phyloP scores from a whole-genome alignment of 2,329 filamentous ascomycete genomes.

The Cladophialophora psammophila region DNA sequence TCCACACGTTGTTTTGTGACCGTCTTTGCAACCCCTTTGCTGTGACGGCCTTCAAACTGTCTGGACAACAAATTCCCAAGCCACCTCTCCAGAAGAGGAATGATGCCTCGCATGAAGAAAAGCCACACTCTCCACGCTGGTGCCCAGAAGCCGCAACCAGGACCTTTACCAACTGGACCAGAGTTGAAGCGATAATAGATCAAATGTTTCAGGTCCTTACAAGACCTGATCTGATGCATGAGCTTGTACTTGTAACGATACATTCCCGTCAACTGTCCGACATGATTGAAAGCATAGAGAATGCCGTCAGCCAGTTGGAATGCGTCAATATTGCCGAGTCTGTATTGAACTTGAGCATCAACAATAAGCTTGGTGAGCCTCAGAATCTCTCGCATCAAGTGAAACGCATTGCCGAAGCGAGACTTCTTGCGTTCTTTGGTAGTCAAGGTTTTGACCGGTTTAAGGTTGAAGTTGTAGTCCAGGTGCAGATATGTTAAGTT shows the following conservation, averaged over 20 bases:
- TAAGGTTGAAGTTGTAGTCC: slow-evolving; percentile 99
- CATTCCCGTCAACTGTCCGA: slow-evolving; percentile 98
- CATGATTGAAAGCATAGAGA: slow-evolving; percentile 98
- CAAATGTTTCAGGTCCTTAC: slow-evolving; percentile 98
- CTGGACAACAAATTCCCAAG: slow-evolving; percentile 94
- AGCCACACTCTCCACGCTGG: slow-evolving; percentile 99
- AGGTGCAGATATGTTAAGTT: slow-evolving; percentile 98
- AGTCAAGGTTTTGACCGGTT: slow-evolving; percentile 97
- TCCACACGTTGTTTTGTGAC: slow-evolving; percentile 99
- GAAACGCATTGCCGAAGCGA: slow-evolving; percentile 97
- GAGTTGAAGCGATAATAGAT: slow-evolving; percentile 99
- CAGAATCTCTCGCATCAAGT: slow-evolving; percentile 97
- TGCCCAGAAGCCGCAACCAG: slow-evolving; percentile 98
- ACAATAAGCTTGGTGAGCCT: slow-evolving; percentile 97
- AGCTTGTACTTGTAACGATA: slow-evolving; percentile 99
- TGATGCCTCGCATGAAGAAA: slow-evolving; percentile 99
- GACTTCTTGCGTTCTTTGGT: slow-evolving; percentile 99
- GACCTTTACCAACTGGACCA: slow-evolving; percentile 93
- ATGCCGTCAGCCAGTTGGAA: slow-evolving; percentile 99
- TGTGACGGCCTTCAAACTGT: slow-evolving; percentile 97
- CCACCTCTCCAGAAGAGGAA: slow-evolving; percentile 95
- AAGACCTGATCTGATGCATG: slow-evolving; percentile 99
- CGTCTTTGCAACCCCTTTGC: slow-evolving; percentile 98
- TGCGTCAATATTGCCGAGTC: slow-evolving; percentile 95
- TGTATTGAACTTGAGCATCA: slow-evolving; percentile 97